phyloP scores from a whole-genome alignment of 2,329 filamentous ascomycete species.

The Penicillium psychrosexuale region DNA sequence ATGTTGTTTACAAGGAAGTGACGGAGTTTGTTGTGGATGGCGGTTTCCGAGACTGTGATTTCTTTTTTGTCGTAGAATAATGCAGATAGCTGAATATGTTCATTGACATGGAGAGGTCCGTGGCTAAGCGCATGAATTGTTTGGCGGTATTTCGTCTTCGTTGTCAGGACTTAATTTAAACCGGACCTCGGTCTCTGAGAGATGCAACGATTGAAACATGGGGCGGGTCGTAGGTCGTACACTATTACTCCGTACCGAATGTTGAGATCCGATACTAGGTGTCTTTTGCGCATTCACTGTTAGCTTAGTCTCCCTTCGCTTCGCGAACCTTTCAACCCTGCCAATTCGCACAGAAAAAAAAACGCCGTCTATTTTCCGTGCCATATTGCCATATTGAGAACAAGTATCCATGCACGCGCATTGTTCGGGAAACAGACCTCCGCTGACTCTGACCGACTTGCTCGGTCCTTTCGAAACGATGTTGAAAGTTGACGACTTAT shows the following conservation, averaged over 20 bases:
- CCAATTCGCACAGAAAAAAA: background rate
- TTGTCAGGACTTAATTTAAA: background rate
- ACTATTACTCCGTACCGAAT: background rate
- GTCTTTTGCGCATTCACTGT: background rate
- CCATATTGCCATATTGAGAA: background rate
- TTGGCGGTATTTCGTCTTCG: background rate
- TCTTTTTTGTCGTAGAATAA: background rate
- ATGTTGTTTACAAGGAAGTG: background rate
- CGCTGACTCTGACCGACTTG: background rate
- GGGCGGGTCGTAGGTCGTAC: background rate
- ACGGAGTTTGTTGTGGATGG: background rate
- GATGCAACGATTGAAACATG: background rate
- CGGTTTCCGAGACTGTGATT: background rate
- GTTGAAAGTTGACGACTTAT: background rate
- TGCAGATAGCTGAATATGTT: background rate
- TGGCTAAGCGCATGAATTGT: background rate
- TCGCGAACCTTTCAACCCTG: background rate
- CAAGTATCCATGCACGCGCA: too few species aligned
- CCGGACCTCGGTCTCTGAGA: background rate
- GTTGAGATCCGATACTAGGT: background rate
- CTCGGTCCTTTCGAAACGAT: background rate
- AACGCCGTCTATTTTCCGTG: background rate
- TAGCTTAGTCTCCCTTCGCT: background rate
- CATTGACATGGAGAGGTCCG: conserved; percentile 5
- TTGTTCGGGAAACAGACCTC: conserved; percentile 3